phyloP scores from a whole-genome alignment of 148 eudicot genomes.

The Camellia japonica region DNA sequence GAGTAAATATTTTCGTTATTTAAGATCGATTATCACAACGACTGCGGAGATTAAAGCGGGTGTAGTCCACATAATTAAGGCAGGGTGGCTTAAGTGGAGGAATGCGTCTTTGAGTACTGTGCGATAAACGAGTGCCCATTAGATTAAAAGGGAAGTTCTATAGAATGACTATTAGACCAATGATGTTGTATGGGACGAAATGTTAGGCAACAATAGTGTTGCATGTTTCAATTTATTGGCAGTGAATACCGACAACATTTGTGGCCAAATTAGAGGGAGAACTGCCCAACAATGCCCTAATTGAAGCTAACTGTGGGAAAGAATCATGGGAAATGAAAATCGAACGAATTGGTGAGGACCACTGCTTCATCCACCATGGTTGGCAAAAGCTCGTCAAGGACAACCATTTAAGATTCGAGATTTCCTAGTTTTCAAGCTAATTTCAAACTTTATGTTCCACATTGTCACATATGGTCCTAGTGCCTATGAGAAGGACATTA shows the following conservation, averaged over 20 bases:
- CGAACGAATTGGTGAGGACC: neutral
- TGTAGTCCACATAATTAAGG: too few species aligned
- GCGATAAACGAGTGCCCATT: too few species aligned
- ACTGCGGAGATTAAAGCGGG: too few species aligned
- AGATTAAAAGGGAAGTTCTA: too few species aligned
- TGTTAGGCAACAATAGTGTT: too few species aligned
- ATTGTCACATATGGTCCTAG: neutral
- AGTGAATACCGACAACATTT: constrained; percentile 4
- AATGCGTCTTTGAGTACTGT: too few species aligned
- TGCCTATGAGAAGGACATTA: neutral
- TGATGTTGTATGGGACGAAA: too few species aligned
- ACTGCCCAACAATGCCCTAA: neutral
- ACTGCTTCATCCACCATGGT: neutral
- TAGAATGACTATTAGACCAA: too few species aligned
- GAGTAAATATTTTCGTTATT: too few species aligned
- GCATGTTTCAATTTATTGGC: neutral
- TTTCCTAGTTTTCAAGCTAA: neutral
- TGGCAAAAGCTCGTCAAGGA: constrained; percentile 1
- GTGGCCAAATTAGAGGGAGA: neutral
- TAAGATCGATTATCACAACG: too few species aligned
- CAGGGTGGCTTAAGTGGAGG: too few species aligned
- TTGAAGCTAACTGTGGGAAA: neutral
- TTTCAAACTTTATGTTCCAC: neutral
- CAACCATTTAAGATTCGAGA: neutral
- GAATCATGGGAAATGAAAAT: neutral